Evolutionary conservation across 345 rosid genomes (phyloP), one percentile per base, ranked within the genome.

Genomic region (Euphorbia lathyris): DNA sequence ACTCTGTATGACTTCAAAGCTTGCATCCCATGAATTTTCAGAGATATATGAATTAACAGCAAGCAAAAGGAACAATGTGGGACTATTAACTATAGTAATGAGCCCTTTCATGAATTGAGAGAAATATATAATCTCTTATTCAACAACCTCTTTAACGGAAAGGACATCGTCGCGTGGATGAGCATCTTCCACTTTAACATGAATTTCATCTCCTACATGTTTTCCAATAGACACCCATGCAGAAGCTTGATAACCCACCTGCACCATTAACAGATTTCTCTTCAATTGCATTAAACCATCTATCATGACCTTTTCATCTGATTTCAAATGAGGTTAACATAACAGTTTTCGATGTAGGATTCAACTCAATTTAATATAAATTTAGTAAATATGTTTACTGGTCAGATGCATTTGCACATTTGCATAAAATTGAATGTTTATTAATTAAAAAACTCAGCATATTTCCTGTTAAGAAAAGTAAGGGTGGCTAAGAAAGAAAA

Each of bases 181-280:
- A 71, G 97, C 92, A 78, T 87, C 93, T 83, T 85, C 92, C 50
- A 94, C 96, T 76, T 73, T 67, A 75, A 94, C 97, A 66, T 85
- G 68, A 38, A 90, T 72, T 77, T 94, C 97, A 86, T 91, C 96
- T 64, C 99, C 99, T 47, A 90, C 76, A 72, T 82, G 84, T 66
- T 62, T 72, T 71, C 99, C 97, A 40, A 78, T 70, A 51, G 97
- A 90, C 69, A 91, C 96, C 95, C 87, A 86, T 13, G 86, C 91
- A 22, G 92, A 75, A 62, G 88, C 87, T 80, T 91, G 96, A 76
- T 83, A 71, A 60, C 97, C 98, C 27, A 94, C 89, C 99, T 94
- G 82, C 22, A 77, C 66, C 40, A 74, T 79, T 53, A 19, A 66
- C 55, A 10, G 22, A n/a, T 20, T 68, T 48, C 27, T 71, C 26